phyloP scores from a whole-genome alignment of 1,284 basidiomycete species.

The Puccinia horiana region DNA sequence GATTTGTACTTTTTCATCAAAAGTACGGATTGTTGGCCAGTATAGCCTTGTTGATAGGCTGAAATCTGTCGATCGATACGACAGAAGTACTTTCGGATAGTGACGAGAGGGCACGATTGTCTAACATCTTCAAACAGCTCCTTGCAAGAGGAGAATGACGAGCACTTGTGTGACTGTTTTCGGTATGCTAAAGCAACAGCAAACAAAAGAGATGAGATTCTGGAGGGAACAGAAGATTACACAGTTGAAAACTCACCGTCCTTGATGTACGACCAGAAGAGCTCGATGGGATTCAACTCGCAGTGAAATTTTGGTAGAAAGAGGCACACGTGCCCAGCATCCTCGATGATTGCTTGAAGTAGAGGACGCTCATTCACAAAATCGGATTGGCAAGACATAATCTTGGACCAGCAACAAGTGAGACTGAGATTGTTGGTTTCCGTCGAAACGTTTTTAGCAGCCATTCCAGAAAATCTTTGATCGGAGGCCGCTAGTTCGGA shows the following conservation, averaged over 20 bases:
- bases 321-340: no score
- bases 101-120: conserved; percentile 5
- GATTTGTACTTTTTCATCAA: background rate
- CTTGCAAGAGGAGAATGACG: conserved; percentile 15
- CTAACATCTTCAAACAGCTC: conserved; percentile 16
- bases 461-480: background rate
- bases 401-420: background rate
- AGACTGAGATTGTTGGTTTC: background rate
- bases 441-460: background rate
- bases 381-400: background rate
- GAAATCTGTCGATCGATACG: conserved; percentile 24
- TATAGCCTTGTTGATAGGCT: conserved; percentile 5
- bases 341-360: no score
- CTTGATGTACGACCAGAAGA: no score
- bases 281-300: no score
- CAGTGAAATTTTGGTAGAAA: no score
- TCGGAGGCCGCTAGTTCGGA: background rate
- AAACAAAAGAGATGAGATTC: background rate
- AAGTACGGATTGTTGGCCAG: background rate
- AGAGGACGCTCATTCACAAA: background rate
- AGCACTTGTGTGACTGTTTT: background rate
- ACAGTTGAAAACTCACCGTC: background rate
- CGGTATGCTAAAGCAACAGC: background rate
- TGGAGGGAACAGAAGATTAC: background rate
- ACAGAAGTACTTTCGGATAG: conserved; percentile 21